These are phyloP conservation scores for Podospora bellae-mahoneyi DNA, from an alignment of 495 filamentous ascomycete genomes.

Conservation along the genomic window DNA sequence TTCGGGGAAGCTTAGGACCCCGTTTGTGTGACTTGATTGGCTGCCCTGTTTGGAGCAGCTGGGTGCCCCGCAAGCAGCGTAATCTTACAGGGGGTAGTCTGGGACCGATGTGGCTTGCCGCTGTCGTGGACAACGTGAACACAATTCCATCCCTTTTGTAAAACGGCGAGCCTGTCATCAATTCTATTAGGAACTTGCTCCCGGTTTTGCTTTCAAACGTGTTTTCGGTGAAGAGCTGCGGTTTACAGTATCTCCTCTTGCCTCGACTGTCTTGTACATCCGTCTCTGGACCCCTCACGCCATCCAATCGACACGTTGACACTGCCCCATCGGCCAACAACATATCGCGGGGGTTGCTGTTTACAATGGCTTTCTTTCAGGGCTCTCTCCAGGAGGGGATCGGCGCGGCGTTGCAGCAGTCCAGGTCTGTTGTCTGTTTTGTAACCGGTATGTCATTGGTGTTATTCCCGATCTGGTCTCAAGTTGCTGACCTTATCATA, in stretches of 20 bases:
- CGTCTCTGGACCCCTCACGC: background rate
- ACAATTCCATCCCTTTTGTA: background rate
- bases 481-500: constrained; percentile 20
- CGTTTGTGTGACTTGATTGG: background rate
- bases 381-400: constrained; percentile 80
- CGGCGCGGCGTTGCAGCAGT: constrained; percentile 62
- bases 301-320: constrained; percentile 5
- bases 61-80: background rate
- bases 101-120: background rate
- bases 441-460: constrained; percentile 42
- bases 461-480: background rate
- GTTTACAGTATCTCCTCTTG: background rate
- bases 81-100: background rate
- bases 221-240: background rate
- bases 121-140: background rate
- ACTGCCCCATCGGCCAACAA: background rate
- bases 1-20: background rate
- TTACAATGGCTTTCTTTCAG: constrained; percentile 65
- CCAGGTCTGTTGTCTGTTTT: constrained; percentile 46
- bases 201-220: background rate
- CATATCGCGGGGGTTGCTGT: background rate
- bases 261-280: background rate
- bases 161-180: background rate
- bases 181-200: background rate
- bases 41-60: background rate